Base-by-base conservation (phyloP, 768 basidiomycete species). In the Calocera cornea region DNA sequence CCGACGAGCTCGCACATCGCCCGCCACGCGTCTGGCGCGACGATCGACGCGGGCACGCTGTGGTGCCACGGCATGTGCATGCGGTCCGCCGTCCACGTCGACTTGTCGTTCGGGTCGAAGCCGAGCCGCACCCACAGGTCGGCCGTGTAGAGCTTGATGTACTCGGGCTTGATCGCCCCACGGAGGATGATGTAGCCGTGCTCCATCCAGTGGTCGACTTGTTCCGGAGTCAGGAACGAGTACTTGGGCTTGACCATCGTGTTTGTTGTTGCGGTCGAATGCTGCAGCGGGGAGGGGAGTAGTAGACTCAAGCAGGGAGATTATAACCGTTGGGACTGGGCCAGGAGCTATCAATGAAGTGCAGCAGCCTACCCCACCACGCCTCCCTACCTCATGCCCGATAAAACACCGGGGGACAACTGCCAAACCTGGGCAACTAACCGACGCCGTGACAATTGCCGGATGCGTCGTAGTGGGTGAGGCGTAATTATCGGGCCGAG, bases 1-100 rank as follows among this genome's bases (percentile, higher is more conserved):
- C 84, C 86, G 14, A 86, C 76, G n/a, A 86, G 77, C 68, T 86
- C 85, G 67, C 80, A 79, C 60, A 87, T 87, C 14, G 84, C 84
- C n/a, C 77, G 79, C 84, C 84, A 86, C 27, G 83, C 44, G 24
- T 47, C 83, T 1, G 85, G 83, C 12, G 83, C 79, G 71, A 84
- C 84, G 0, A 73, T 77, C 2, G 78, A 74, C n/a, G 84, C 80
- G 47, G 72, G 73, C 68, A 81, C 80, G 22, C 80, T 75, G 49
- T 73, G 78, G 70, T 81, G 81, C 74, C 75, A 80, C 2, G 85
- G 85, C 82, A 86, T 82, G 72, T 85, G 83, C 41, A 80, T 68
- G 34, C 72, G 36, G 47, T 77, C 72, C 84, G 83, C 63, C 74
- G 44, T 65, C 83, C 84, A 85, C n/a, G 83, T 83, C 14, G 80